Evolutionary conservation across 768 basidiomycete species (phyloP), one percentile per base, ranked within the genome.

Genomic region (Boletus tylopilopsis): DNA sequence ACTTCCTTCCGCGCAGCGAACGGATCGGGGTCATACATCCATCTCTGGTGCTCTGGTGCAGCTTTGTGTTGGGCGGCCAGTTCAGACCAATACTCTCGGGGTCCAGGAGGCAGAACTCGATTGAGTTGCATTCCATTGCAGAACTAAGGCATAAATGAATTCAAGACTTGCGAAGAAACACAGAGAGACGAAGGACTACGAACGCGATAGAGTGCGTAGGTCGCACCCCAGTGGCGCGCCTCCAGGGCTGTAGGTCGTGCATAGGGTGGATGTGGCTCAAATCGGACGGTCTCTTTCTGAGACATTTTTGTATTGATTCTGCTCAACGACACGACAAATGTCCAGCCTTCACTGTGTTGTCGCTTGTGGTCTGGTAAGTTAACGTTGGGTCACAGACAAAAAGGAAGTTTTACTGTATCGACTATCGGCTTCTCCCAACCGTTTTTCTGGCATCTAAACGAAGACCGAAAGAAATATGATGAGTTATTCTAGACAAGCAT

Each of bases 141-240:
- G 59, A 87, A 82, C 88, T 90, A 49, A 52, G 53, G 18, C 66
- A 65, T 55, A 61, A 52, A 45, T 59, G 41, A 53, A 51, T 42
- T 40, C 38, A 25, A 40, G 19, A 18, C 23, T 19, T 4, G 32
- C 23, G 13, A 25, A 10, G 18, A 42, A 23, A 25, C n/a, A 23
- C 34, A 25, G n/a, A 15, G 23, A 8, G 35, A 50, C 19, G 24
- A 34, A 58, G 47, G 29, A 44, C 47, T 42, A 83, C 86, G 71
- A 70, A 94, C 91, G 58, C 92, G 83, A 67, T 93, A 89, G 45
- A 95, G 69, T 34, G 89, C 88, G 59, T 89, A 92, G 4, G 85
- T 87, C 15, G 92, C 92, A 33, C 85, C 92, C 85, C 89, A 94
- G 63, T 96, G 94, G 47, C 85, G 87, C 24, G 93, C 92, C 68